Evolutionary conservation across 2,329 filamentous ascomycete genomes (phyloP), one percentile per base, ranked within the genome.

Genomic region (Cladosporium sp.): DNA sequence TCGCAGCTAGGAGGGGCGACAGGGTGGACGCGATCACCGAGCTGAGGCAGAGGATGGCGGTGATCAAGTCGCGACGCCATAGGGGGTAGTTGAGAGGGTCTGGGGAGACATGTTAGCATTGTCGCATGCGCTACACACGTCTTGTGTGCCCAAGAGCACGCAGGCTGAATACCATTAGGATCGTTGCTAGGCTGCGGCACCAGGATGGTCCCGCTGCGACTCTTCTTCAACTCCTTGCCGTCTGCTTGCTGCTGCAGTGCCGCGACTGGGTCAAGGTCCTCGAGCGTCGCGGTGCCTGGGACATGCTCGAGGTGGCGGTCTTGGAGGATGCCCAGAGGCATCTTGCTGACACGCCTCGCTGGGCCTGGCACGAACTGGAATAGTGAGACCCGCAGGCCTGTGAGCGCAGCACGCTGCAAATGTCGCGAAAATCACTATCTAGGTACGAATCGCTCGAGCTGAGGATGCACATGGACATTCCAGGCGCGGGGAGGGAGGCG

Each of bases 161-260:
- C 25, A 47, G 25, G 7, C 7, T 3, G 22, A 22, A 91, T 92
- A 74, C 97, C 92, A 72, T 95, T 93, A 3, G 90, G 90, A 72
- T 96, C 90, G 73, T 96, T 88, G 62, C 88, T 92, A 2, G 93
- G 93, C 70, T 97, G 93, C 5, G 93, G 93, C 5, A 95, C 88
- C 34, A 97, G 84, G 66, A 97, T 89, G 15, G 62, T 64, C 30
- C 65, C 69, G 28, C 66, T 63, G 28, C 62, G 66, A 63, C 59
- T 68, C 59, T 59, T 66, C 64, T 71, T 70, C 51, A 69, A 60
- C 39, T 56, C 47, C 22, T 57, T 59, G 19, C 61, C 55, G 14
- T 60, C 61, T 14, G 40, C 54, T 12, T 49, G 30, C 36, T 62
- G 61, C 30, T 62, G 61, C 37, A 39, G 60, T n/a, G 63, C 64